Evolutionary conservation across 768 basidiomycete species (phyloP), one percentile per base, ranked within the genome.

Genomic region (Mrakia gelida): DNA sequence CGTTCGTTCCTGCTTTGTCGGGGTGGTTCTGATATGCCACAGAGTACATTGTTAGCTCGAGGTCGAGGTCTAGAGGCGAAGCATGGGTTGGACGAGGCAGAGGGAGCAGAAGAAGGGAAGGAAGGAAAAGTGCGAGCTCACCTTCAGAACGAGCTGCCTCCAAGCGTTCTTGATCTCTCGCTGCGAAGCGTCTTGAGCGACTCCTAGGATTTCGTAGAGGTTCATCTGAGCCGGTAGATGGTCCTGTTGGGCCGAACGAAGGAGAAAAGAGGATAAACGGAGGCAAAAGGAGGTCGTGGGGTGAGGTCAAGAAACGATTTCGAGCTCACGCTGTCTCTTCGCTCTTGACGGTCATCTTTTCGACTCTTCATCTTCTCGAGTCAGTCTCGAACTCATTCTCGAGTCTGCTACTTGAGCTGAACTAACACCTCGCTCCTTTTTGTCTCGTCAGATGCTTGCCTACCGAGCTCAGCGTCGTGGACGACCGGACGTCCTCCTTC

Each of bases 91-190:
- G 38, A 38, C 38, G 41, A 71, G 70, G 70, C 16, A 23, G 45
- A 16, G 23, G 68, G 18, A 21, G 43, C 13, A 11, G 21, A 38
- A 38, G 34, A 41, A 18, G 43, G 41, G 38, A 21, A n/a, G 30
- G 74, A 45, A 52, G 38, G 62, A 30, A 30, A 30, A 26, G 16
- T 59, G 70, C 30, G 41, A 52, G 32, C 68, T 41, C 43, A 78
- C 77, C 62, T 68, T 73, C 41, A 78, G 54, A 21, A 78, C 61
- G 21, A 75, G 54, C 23, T 52, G 45, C 34, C 77, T 67, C 77
- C 77, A 78, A 52, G 61, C 52, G 23, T n/a, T n/a, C 21, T 72
- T 73, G 59, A 78, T 78, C 34, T 67, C 63, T 13, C 56, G 63
- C 26, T 67, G 38, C 0, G 77, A 74, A 0, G 77, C 77, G 5